These are phyloP conservation scores for Lipomyces sp. DNA, from an alignment of 805 yeast species.

Conservation along the genomic window DNA sequence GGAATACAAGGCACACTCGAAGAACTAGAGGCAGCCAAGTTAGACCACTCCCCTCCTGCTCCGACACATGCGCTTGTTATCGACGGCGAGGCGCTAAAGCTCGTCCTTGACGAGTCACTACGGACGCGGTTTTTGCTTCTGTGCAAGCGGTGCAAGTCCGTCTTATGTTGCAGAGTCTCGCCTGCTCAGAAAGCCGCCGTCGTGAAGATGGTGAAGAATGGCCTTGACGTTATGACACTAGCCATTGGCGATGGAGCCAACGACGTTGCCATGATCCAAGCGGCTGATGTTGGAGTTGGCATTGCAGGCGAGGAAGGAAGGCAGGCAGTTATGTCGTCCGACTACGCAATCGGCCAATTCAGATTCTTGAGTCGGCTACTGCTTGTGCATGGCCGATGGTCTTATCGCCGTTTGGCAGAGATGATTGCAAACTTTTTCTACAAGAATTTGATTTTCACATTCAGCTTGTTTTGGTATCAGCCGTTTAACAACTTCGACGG, in stretches of 20 bases:
- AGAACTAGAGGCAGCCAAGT: conserved; percentile 50
- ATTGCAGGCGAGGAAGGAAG: conserved; percentile 86
- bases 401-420: conserved; percentile 68
- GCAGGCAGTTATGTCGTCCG: conserved; percentile 83
- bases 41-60: conserved; percentile 63
- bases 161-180: conserved; percentile 79
- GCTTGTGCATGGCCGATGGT: conserved; percentile 82
- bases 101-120: conserved; percentile 44
- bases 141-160: conserved; percentile 73
- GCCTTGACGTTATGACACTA: conserved; percentile 68
- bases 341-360: conserved; percentile 79
- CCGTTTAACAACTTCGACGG: conserved; percentile 68
- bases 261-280: conserved; percentile 85
- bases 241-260: conserved; percentile 87
- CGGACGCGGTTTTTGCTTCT: conserved; percentile 59
- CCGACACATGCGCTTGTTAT: conserved; percentile 58
- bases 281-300: conserved; percentile 81
- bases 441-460: conserved; percentile 70
- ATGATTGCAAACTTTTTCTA: conserved; percentile 78
- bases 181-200: conserved; percentile 81
- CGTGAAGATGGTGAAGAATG: conserved; percentile 61
- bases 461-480: conserved; percentile 76
- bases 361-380: conserved; percentile 61
- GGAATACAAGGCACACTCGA: conserved; percentile 44
- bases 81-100: conserved; percentile 63